Conservation (phyloP, 2,329 filamentous ascomycete genomes). For the Colletotrichum gigasporum region DNA sequence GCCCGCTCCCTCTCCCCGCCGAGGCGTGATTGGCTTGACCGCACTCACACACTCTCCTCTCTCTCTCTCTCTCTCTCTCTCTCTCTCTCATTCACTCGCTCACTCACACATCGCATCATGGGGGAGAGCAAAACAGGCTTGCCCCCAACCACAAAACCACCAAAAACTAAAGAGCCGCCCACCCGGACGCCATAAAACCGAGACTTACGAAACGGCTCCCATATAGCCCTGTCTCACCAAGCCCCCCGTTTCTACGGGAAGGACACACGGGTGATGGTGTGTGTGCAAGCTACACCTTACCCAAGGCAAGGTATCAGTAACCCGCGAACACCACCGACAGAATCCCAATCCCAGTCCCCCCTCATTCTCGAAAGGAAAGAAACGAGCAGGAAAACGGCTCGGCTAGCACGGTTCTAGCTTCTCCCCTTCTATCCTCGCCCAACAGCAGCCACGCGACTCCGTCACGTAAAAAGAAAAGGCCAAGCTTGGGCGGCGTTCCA, state of each 20-base stretch:
- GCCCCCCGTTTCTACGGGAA: neutral
- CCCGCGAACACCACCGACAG: too few relatives aligned
- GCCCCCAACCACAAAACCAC: neutral
- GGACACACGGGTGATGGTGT: neutral
- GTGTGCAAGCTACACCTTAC: too few relatives aligned
- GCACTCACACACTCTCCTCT: neutral
- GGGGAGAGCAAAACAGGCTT: too few relatives aligned
- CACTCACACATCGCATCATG: too few relatives aligned
- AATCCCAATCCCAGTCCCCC: too few relatives aligned
- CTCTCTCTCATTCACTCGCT: too few relatives aligned
- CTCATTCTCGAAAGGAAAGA: neutral
- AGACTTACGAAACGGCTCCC: neutral
- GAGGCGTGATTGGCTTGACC: neutral
- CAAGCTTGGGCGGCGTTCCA: neutral
- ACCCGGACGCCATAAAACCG: neutral
- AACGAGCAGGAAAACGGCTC: neutral
- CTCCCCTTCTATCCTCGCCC: neutral
- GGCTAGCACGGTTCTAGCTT: neutral
- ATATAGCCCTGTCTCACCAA: neutral
- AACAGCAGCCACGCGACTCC: conserved; percentile 13
- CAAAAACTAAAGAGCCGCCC: too few relatives aligned
- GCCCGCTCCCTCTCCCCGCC: neutral
- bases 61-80: neutral
- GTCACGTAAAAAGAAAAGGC: neutral
- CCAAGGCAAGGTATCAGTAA: too few relatives aligned